A percentile compares a stretch with the other conserved stretches of the same genome.
phyloP scores from a whole-genome alignment of 2,329 filamentous ascomycete species.

The Fusarium nodosum region DNA sequence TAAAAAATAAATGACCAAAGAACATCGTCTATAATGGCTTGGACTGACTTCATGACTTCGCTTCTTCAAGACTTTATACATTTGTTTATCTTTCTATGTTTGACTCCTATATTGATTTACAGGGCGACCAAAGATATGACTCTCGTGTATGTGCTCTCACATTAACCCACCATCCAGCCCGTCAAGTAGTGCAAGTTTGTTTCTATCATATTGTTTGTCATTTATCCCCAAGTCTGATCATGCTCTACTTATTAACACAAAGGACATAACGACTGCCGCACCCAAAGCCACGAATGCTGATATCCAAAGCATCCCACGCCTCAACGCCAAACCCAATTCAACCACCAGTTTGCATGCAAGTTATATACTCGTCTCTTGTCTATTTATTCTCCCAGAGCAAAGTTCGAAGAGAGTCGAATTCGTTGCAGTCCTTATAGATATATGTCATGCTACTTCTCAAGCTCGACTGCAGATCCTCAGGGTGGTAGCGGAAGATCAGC shows the following conservation, averaged over 20 bases:
- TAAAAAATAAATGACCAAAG: not conserved
- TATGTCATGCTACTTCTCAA: constrained; percentile 97
- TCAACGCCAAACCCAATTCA: constrained; percentile 42
- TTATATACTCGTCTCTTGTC: constrained; percentile 19
- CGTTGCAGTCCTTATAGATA: constrained; percentile 90
- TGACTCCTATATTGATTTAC: not conserved
- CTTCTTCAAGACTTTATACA: not conserved
- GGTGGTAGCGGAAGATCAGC: constrained; percentile 94
- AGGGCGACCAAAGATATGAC: not conserved
- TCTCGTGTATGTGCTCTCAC: no score
- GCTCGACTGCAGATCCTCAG: constrained; percentile 90
- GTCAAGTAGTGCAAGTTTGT: not conserved
- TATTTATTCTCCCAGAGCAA: constrained; percentile 87
- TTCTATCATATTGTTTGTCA: constrained; percentile 31
- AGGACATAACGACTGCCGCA: constrained; percentile 18
- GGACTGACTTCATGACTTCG: not conserved
- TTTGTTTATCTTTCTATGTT: not conserved
- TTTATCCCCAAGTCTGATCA: constrained; percentile 31
- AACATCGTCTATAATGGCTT: not conserved
- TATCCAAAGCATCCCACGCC: constrained; percentile 32
- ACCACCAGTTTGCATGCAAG: not conserved
- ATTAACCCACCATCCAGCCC: not conserved
- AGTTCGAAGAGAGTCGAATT: constrained; percentile 88
- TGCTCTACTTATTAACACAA: constrained; percentile 29
- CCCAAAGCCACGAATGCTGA: constrained; percentile 20